Evolutionary conservation across 177 flowering plant species (phyloP).

Genomic region (Vitis hybrid): DNA sequence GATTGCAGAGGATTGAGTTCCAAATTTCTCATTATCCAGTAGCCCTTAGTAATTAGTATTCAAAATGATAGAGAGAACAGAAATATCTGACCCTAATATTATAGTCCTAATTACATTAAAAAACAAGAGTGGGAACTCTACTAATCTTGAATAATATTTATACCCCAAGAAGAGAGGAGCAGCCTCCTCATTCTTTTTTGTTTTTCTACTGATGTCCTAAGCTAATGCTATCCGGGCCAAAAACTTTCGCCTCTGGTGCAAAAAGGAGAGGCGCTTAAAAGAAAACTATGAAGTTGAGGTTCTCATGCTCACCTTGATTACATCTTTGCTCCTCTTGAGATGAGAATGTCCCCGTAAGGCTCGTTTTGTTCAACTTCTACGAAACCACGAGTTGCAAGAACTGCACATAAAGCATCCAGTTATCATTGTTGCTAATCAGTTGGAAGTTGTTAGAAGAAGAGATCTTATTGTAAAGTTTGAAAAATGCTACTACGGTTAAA

Average conservation of each 20-base stretch:
- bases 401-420: slow-evolving; percentile 38
- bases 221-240: too few relatives aligned
- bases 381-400: slow-evolving; percentile 61
- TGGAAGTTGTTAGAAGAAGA: background rate
- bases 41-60: too few relatives aligned
- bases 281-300: background rate
- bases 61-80: too few relatives aligned
- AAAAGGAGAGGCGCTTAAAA: background rate
- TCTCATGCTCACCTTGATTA: slow-evolving; percentile 22
- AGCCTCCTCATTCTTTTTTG: too few relatives aligned
- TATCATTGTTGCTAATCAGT: background rate
- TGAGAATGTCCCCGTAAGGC: slow-evolving; percentile 77
- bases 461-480: background rate
- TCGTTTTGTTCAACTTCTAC: slow-evolving; percentile 59
- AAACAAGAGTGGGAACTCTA: too few relatives aligned
- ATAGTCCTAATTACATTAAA: too few relatives aligned
- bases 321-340: slow-evolving; percentile 84
- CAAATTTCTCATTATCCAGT: too few relatives aligned
- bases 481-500: background rate
- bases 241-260: background rate
- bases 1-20: too few relatives aligned
- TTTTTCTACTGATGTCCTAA: too few relatives aligned
- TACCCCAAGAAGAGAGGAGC: too few relatives aligned
- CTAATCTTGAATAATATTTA: too few relatives aligned
- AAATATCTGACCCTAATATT: too few relatives aligned